Evolutionary conservation across 2,329 filamentous ascomycete genomes (phyloP).

Genomic region (Aspergillus sp.): DNA sequence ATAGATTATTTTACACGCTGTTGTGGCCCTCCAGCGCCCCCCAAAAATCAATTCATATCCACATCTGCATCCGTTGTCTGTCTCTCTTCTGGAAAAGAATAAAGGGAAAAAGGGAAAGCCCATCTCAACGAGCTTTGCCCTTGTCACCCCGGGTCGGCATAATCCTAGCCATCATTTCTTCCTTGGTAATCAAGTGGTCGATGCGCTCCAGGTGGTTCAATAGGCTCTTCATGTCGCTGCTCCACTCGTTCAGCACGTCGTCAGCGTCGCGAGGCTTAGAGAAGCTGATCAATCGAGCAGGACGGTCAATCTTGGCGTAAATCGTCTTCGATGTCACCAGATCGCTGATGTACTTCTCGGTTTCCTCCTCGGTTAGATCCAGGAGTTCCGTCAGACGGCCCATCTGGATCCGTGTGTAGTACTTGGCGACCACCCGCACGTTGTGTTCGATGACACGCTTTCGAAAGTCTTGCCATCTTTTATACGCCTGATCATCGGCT

Average conservation of each 20-base stretch:
- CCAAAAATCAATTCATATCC: slow-evolving; percentile 3
- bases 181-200: slow-evolving; percentile 97
- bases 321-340: slow-evolving; percentile 96
- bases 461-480: slow-evolving; percentile 86
- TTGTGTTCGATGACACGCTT: slow-evolving; percentile 99
- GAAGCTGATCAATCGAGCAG: slow-evolving; percentile 85
- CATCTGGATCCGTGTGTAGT: slow-evolving; percentile 96
- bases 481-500: slow-evolving; percentile 68
- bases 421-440: slow-evolving; percentile 92
- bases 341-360: slow-evolving; percentile 97
- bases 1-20: slow-evolving; percentile 23
- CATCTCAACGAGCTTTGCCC: slow-evolving; percentile 28
- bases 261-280: slow-evolving; percentile 91
- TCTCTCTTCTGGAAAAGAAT: background rate
- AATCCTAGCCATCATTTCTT: slow-evolving; percentile 99
- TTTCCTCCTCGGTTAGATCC: slow-evolving; percentile 89
- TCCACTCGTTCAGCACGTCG: slow-evolving; percentile 97
- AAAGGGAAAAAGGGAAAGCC: background rate
- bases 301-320: slow-evolving; percentile 93
- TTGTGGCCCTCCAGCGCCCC: slow-evolving; percentile 10
- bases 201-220: slow-evolving; percentile 80
- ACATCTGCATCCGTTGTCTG: slow-evolving; percentile 1
- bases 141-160: slow-evolving; percentile 50
- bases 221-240: slow-evolving; percentile 92
- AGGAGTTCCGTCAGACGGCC: slow-evolving; percentile 80